Evolutionary conservation across 805 yeast genomes (phyloP).

Genomic region (Zygoascus bituminiphila): DNA sequence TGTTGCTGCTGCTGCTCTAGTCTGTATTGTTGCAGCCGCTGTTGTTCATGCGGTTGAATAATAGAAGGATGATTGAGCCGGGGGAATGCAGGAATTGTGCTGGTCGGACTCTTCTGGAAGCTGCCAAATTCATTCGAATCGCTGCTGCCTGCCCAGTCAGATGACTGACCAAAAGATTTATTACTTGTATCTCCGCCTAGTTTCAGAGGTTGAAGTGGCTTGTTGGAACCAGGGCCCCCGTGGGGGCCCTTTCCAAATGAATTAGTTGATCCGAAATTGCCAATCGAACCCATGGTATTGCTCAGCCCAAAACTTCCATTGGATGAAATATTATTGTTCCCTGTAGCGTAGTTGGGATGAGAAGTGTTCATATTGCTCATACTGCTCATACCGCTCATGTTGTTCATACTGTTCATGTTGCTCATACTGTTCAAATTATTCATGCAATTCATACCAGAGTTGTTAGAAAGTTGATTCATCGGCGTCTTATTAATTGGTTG

Average conservation of each 20-base stretch:
- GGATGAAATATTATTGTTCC: too few species aligned
- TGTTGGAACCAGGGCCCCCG: neutral
- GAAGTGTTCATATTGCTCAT: too few species aligned
- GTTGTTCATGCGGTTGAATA: neutral
- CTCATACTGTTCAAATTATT: too few species aligned
- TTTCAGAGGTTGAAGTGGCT: neutral
- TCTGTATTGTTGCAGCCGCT: slow-evolving; percentile 1
- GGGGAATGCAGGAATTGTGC: neutral
- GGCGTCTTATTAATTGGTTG: neutral
- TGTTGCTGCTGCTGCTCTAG: slow-evolving; percentile 4
- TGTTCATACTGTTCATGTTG: too few species aligned
- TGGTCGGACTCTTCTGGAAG: neutral
- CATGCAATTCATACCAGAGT: neutral
- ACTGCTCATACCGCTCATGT: too few species aligned
- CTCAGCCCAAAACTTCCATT: neutral
- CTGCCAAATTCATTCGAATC: neutral
- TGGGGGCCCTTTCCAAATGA: neutral
- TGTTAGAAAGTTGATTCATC: neutral
- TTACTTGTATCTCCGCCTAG: neutral
- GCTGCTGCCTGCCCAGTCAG: neutral
- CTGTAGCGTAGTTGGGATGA: too few species aligned
- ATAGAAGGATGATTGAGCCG: neutral
- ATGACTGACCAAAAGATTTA: neutral
- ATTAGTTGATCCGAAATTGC: neutral
- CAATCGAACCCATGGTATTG: neutral